Evolutionary conservation across 176 grass and related monocot genomes (phyloP).

Genomic region (Sorghum bicolor): Sorghum_bicolor_NCBIv3 NC_012878.2:17702001-17702500

Average conservation of each 20-base stretch:
- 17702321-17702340: constrained; percentile 18
- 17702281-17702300: constrained; percentile 61
- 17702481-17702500: constrained; percentile 76
- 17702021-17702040: constrained; percentile 87
- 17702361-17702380: constrained; percentile 11
- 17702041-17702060: constrained; percentile 95
- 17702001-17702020: constrained; percentile 82
- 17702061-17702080: constrained; percentile 97
- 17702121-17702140: constrained; percentile 77
- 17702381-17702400: constrained; percentile 21
- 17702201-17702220: constrained; percentile 65
- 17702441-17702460: constrained; percentile 37
- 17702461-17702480: constrained; percentile 72
- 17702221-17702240: constrained; percentile 22
- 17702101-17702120: constrained; percentile 90
- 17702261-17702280: constrained; percentile 67
- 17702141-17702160: constrained; percentile 84
- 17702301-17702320: constrained; percentile 65
- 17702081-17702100: constrained; percentile 90
- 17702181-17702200: constrained; percentile 61
- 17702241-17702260: constrained; percentile 3
- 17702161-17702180: constrained; percentile 89
- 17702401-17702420: constrained; percentile 66
- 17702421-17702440: constrained; percentile 34
- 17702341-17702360: constrained; percentile 12